Base-by-base conservation (phyloP, 345 rosid genomes). In the Euclidium syriacum region DNA sequence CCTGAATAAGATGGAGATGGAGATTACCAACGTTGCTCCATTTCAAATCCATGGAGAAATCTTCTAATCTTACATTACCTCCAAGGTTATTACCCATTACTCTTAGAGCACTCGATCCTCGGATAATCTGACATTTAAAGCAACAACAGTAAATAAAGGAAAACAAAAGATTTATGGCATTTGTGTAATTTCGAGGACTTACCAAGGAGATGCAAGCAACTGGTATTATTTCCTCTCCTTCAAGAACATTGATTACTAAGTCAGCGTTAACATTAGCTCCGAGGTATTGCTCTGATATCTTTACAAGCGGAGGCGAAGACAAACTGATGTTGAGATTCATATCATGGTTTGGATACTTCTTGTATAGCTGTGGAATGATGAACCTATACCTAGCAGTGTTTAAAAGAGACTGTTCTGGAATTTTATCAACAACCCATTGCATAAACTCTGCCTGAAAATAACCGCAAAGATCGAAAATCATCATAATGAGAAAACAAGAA, bases 181-280 rank as follows among this genome's bases (percentile, higher is more conserved):
- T n/a, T 30, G 15, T 25, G 22, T 63, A 35, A 22, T 30, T 25
- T 10, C n/a, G 17, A 56, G 17, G 64, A 36, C 88, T 72, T 74
- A 89, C 98, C 88, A 89, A 58, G 35, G 96, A 84, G 77, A 94
- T 85, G 83, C 97, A 89, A 19, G 84, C 96, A 64, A 94, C 99
- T 22, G 99, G 91, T 79, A 89, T 84, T 27, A 75, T 87, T 76
- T 83, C 63, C 46, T 68, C 75, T 48, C 67, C 81, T 65, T 85
- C 82, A 70, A 85, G 59, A 60, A 94, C 96, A 71, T 89, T 76
- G 57, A 89, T 85, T 68, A 85, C 73, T 76, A 89, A 73, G 72
- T 85, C 86, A 4, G 79, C 78, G 68, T 78, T 71, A 36, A 94
- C 83, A n/a, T 80, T 79, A 52, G 96, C 97, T 74, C 80, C 96